Base-by-base conservation (phyloP, 148 eudicot genomes). In the Silene latifolia region DNA sequence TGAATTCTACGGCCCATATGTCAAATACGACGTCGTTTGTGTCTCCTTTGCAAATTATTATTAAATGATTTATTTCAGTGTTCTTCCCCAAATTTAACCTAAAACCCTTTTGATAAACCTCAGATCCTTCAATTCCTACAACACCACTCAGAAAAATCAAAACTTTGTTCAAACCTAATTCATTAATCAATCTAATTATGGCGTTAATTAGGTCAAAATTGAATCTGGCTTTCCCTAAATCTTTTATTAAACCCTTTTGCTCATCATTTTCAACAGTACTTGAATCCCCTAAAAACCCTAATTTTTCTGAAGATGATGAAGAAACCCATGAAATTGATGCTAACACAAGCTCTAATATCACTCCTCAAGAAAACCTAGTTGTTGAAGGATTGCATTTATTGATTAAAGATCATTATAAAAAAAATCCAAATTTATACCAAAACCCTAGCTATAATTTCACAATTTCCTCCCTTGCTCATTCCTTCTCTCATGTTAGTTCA, bases 361-460 rank as follows among this genome's bases (percentile, higher is more conserved):
- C 88, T 42, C 80, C 83, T 15, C 13, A 72, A 42, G 91, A 93
- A 69, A 70, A 78, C 62, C 85, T 66, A 75, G 29, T 87, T 6
- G 84, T 82, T 0, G 85, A 90, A 0, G 76, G 75, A 32, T 67
- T 94, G 66, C 84, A 88, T 75, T 54, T 79, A 14, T 42, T 90
- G 2, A 94, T 94, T 86, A 88, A 85, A 79, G 86, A 82, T 19
- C 95, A 91, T 74, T 81, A 88, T 76, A 89, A 88, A 71, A 85
- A 81, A 82, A 87, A 93, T 86, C 93, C 89, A 27, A 76, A 75
- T 71, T 59, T 73, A n/a, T 32, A 63, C 65, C 74, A 82, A 69
- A 69, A 24, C 73, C 75, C 76, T 17, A 78, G 14, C 72, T 69
- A 83, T 59, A 47, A 83, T 46, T 66, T 83, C 72, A 76, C 82